A percentile compares a stretch with the other conserved stretches of the same genome.
Conservation (phyloP, 2,329 filamentous ascomycete genomes). For the Penicillium sp. region DNA sequence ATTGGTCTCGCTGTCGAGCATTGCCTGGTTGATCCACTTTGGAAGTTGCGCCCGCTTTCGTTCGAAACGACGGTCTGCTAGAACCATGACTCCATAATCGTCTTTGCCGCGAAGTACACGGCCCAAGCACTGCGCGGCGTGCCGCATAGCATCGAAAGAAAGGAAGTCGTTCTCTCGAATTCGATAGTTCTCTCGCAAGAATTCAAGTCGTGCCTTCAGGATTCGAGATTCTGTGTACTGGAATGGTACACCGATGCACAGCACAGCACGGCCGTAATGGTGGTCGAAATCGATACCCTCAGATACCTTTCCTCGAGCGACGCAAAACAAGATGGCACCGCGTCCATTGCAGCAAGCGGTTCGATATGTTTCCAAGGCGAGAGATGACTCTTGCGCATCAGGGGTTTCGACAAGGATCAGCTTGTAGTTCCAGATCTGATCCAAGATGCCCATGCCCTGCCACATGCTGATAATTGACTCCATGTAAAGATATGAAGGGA, state of each 20-base stretch:
- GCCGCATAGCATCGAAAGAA: conserved; percentile 99
- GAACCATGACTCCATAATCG: conserved; percentile 99
- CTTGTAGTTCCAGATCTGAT: conserved; percentile 99
- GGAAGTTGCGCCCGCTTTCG: conserved; percentile 89
- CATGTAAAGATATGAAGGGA: conserved; percentile 98
- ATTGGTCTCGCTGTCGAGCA: conserved; percentile 83
- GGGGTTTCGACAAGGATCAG: conserved; percentile 97
- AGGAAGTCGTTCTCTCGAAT: conserved; percentile 97
- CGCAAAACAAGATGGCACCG: conserved; percentile 88
- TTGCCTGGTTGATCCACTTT: conserved; percentile 92
- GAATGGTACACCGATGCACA: conserved; percentile 96
- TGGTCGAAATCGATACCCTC: conserved; percentile 99
- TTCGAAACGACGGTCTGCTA: conserved; percentile 89
- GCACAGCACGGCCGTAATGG: conserved; percentile 91
- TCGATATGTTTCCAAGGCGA: conserved; percentile 93
- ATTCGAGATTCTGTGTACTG: conserved; percentile 99
- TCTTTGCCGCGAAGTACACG: conserved; percentile 95
- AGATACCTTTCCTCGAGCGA: conserved; percentile 94
- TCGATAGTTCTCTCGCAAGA: conserved; percentile 93
- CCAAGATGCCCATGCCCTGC: conserved; percentile 97
- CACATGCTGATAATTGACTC: conserved; percentile 98
- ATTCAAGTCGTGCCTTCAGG: conserved; percentile 91
- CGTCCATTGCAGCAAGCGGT: conserved; percentile 97
- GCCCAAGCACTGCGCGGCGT: conserved; percentile 93
- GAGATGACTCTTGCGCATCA: conserved; percentile 92